phyloP scores from a whole-genome alignment of 1,284 basidiomycete species.

The Apiotrichum montevideense region DNA sequence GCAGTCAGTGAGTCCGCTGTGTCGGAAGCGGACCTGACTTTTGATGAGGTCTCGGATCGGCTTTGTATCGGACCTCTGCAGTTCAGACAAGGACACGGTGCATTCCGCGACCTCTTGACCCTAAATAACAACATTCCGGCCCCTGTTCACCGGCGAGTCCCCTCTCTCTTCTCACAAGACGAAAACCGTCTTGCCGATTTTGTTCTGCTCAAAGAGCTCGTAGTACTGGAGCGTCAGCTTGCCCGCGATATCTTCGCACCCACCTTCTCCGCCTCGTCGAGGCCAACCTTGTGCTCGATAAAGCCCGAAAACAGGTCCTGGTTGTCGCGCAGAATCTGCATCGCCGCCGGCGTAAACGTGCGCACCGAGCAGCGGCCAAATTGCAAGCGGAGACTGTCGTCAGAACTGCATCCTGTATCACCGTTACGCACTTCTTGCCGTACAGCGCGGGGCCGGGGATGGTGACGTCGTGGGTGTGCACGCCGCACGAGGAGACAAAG shows the following conservation, averaged over 20 bases:
- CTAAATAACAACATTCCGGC: no score
- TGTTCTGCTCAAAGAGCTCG: constrained; percentile 40
- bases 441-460: constrained; percentile 57
- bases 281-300: constrained; percentile 38
- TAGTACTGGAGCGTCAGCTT: constrained; percentile 28
- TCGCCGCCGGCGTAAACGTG: constrained; percentile 66
- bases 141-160: no score
- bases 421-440: constrained; percentile 57
- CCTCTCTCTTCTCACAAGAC: constrained; percentile 5
- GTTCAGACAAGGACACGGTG: no score
- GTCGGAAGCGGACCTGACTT: no score
- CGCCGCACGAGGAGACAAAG: constrained; percentile 70
- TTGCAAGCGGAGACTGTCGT: constrained; percentile 25
- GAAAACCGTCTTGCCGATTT: constrained; percentile 45
- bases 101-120: no score
- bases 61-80: no score
- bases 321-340: constrained; percentile 56
- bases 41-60: no score
- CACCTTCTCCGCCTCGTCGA: constrained; percentile 35
- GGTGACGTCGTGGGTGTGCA: constrained; percentile 44
- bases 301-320: constrained; percentile 39
- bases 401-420: background rate
- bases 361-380: constrained; percentile 78
- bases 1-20: no score
- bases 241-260: constrained; percentile 8